These are phyloP conservation scores for Syzygium jambos DNA, from an alignment of 345 rosid species.

Conservation along the genomic window DNA sequence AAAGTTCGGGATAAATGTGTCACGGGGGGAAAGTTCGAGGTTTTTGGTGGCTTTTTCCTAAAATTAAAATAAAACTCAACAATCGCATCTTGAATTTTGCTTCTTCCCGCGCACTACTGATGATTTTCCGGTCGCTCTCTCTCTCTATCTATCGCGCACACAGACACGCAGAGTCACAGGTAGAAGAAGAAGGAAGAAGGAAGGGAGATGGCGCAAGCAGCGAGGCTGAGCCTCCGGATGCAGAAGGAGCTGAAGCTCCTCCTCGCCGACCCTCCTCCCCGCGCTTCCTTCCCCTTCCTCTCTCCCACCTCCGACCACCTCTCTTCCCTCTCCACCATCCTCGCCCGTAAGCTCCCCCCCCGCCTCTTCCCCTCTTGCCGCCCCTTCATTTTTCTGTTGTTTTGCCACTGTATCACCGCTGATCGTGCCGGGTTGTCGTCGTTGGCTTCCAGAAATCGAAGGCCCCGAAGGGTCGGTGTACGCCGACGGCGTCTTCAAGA, in stretches of 20 bases:
- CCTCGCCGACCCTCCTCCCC: constrained; percentile 72
- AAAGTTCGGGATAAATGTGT: too few species aligned
- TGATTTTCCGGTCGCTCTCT: neutral
- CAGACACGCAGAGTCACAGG: neutral
- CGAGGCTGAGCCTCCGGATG: constrained; percentile 60
- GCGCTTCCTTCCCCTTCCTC: constrained; percentile 57
- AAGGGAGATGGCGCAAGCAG: constrained; percentile 66
- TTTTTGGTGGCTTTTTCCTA: too few species aligned
- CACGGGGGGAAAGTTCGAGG: too few species aligned
- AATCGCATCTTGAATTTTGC: neutral
- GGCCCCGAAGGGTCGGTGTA: constrained; percentile 79
- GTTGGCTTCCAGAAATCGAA: constrained; percentile 32
- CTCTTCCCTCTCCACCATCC: constrained; percentile 39
- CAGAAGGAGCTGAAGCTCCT: constrained; percentile 83
- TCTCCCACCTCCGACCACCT: constrained; percentile 19
- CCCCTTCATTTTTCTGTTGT: neutral
- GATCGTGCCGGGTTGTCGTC: neutral
- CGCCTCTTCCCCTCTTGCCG: neutral
- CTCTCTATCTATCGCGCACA: too few species aligned
- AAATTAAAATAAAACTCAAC: constrained; percentile 40
- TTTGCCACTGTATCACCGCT: accelerated
- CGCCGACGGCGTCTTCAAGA: constrained; percentile 50
- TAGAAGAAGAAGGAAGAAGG: neutral
- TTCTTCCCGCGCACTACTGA: neutral
- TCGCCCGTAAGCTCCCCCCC: constrained; percentile 47